Evolutionary conservation across 2,329 filamentous ascomycete genomes (phyloP).

Genomic region (Didymella pomorum): DNA sequence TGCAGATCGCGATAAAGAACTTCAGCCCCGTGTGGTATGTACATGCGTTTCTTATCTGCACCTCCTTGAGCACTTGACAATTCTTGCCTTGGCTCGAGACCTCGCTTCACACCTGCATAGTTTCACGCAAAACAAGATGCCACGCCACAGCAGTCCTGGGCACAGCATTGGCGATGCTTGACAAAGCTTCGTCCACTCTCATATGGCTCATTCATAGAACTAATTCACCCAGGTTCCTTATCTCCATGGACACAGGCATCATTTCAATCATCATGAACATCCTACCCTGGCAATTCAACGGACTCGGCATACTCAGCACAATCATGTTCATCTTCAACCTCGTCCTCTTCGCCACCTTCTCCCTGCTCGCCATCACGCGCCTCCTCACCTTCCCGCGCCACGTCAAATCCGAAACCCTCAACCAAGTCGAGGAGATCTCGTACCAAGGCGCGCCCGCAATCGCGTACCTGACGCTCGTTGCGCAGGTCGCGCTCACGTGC

Average conservation of each 20-base stretch:
- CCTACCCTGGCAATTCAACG: slow-evolving; percentile 68
- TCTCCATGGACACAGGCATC: slow-evolving; percentile 66
- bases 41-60: neutral
- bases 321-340: slow-evolving; percentile 31
- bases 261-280: slow-evolving; percentile 65
- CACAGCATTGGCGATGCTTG: slow-evolving; percentile 6
- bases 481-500: slow-evolving; percentile 67
- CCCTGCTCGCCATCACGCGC: slow-evolving; percentile 21
- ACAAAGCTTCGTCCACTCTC: slow-evolving; percentile 3
- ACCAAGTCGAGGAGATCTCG: slow-evolving; percentile 68
- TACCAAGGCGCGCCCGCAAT: slow-evolving; percentile 67
- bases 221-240: slow-evolving; percentile 23
- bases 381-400: slow-evolving; percentile 17
- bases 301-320: slow-evolving; percentile 23
- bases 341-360: slow-evolving; percentile 23
- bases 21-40: slow-evolving; percentile 30
- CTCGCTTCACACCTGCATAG: neutral
- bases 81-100: neutral
- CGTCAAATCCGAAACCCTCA: slow-evolving; percentile 58
- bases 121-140: neutral
- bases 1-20: slow-evolving; percentile 29
- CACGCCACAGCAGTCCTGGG: neutral
- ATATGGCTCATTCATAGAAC: neutral
- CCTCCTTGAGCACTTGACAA: neutral
- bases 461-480: slow-evolving; percentile 69